Base-by-base conservation (phyloP, 2,329 filamentous ascomycete species). In the Elsinoe arachidis region DNA sequence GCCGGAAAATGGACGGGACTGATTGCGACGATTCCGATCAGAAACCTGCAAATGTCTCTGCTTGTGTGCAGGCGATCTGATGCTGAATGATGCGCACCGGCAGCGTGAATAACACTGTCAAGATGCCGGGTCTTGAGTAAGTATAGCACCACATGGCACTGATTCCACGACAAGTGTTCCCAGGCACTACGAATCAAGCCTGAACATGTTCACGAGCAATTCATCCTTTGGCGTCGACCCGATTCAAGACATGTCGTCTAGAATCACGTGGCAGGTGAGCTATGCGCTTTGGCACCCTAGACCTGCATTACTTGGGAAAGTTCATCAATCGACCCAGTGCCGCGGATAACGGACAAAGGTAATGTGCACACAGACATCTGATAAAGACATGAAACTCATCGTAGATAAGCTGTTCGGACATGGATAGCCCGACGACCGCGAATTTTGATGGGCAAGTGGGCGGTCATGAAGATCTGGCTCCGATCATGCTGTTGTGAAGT, bases 321-420 rank as follows among this genome's bases (percentile, higher is more conserved):
- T 53, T 53, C 46, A 39, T 53, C 49, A 53, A 53, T 39, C 49
- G 49, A 53, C 49, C 49, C 49, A 53, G 49, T 38, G 19, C 11
- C 49, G 49, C 35, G 49, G 49, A 53, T 53, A 39, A 23, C 49
- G 35, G 49, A 15, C 19, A 19, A 38, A 53, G 23, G 33, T 23
- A 46, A 46, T 30, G 26, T 30, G 26, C 49, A 53, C 35, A 39
- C 19, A 23, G 33, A 39, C 33, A 35, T 17, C 21, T 15, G 15
- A 46, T 6, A 23, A 14, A 17, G n/a, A 17, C 21, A 26, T 14
- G 15, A 30, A 30, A 30, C 26, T 30, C 26, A 9, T 30, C 26
- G 26, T 5, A 30, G 26, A 30, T 30, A 30, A 30, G 26, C 26
- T 30, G 7, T 30, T 30, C 26, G 26, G 26, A 30, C 26, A 53